Conservation (phyloP, 495 filamentous ascomycete genomes). For the Lasiosphaeria miniovina region DNA sequence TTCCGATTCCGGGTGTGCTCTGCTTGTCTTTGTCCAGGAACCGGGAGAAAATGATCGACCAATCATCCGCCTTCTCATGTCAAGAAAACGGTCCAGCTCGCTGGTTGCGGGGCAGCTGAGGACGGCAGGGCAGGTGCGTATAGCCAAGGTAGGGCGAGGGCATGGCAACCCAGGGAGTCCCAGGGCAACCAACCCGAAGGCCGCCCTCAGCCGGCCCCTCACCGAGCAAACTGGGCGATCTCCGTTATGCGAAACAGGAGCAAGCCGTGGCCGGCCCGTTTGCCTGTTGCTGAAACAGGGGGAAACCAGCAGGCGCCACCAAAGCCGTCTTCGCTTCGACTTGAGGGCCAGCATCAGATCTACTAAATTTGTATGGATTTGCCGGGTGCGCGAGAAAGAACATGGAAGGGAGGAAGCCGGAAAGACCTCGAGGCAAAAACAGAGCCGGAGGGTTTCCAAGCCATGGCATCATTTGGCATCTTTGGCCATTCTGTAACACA, state of each 20-base stretch:
- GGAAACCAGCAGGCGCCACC: neutral
- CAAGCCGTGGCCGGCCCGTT: neutral
- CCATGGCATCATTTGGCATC: too few species aligned
- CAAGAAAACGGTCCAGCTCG: neutral
- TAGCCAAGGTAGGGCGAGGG: neutral
- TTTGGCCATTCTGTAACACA: too few species aligned
- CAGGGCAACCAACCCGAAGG: neutral
- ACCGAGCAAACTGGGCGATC: neutral
- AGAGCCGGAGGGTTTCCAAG: too few species aligned
- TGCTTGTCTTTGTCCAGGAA: neutral
- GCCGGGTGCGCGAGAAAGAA: too few species aligned
- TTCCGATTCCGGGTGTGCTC: neutral
- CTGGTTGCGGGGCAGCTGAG: neutral
- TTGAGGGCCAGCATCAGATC: too few species aligned
- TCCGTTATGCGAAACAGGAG: slow-evolving; percentile 2
- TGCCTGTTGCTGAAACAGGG: neutral
- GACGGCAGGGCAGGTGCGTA: too few species aligned
- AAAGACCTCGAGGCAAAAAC: too few species aligned
- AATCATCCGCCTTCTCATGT: neutral
- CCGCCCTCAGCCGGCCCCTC: neutral
- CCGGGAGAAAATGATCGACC: neutral
- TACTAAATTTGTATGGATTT: too few species aligned
- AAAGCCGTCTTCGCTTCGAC: too few species aligned
- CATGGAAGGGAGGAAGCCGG: too few species aligned
- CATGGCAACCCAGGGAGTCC: neutral